Base-by-base conservation (phyloP, 305 asterid genomes). In the Andrographis paniculata region DNA sequence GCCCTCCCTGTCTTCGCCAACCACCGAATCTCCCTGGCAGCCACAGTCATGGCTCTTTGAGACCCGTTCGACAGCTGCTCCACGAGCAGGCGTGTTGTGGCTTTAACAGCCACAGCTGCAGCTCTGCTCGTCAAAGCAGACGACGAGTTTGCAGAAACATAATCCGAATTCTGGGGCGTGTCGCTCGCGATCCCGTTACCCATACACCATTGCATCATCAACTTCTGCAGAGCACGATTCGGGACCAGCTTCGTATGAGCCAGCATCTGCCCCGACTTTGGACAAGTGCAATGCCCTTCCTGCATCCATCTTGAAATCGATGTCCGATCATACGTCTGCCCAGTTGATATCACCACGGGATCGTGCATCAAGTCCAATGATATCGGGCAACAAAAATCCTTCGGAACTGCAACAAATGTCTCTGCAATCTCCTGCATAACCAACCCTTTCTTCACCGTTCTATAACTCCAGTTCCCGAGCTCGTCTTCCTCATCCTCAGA, bases 261-360 rank as follows among this genome's bases (percentile, higher is more conserved):
- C 72, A 89, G 59, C 0, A 65, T 58, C 72, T 85, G 94, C 61
- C 94, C 95, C 0, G 97, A 79, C 65, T 89, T 89, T 0, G 95
- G 95, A 66, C 97, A 89, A 62, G 94, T 89, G 69, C 68, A 66
- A 56, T 85, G 95, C 6, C 95, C 91, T 4, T 95, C 85, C 71
- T 85, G 91, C 63, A 85, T 70, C 97, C 98, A 89, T 14, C 67
- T 27, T 27, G 56, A 46, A 12, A 85, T 89, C 4, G 93, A 79
- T 21, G 76, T 31, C 53, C 93, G 73, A 45, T 89, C 95, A 58
- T 85, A 89, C 1, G 94, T 89, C 47, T 89, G 97, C 3, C 95
- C 97, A 9, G 97, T 89, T 70, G 93, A 71, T 28, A 77, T 82
- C 61, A 89, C 97, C 64, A 79, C 97, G 21, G 95, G 97, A 60